A percentile compares a stretch with the other conserved stretches of the same genome.
Conservation (phyloP, 2,329 filamentous ascomycete species). For the Alternaria novae-zelandiae region DNA sequence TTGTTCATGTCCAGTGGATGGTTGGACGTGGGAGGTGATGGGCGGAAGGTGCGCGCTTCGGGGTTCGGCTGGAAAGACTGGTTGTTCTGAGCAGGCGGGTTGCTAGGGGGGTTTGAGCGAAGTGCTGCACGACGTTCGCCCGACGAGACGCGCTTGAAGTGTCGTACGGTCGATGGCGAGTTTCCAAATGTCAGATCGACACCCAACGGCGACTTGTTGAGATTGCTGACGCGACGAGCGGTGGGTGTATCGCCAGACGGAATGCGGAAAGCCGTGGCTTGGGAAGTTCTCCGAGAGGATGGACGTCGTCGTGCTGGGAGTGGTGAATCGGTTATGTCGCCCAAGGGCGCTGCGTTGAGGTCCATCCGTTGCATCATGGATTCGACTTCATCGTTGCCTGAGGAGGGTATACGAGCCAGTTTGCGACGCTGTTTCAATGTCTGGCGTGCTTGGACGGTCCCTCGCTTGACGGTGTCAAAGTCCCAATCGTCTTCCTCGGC, state of each 20-base stretch:
- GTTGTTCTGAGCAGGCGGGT: conserved; percentile 17
- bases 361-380: conserved; percentile 52
- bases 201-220: conserved; percentile 76
- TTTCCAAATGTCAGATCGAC: conserved; percentile 95
- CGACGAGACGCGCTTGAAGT: conserved; percentile 88
- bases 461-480: conserved; percentile 86
- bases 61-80: conserved; percentile 45
- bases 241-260: conserved; percentile 50
- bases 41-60: conserved; percentile 46
- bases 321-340: conserved; percentile 47
- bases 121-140: conserved; percentile 48
- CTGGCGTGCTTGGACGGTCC: conserved; percentile 62
- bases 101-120: conserved; percentile 36
- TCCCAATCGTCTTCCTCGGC: conserved; percentile 87
- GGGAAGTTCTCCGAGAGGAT: conserved; percentile 47
- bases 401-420: conserved; percentile 54
- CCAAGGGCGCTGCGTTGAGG: conserved; percentile 53
- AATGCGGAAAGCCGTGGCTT: conserved; percentile 46
- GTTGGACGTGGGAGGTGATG: conserved; percentile 42
- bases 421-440: conserved; percentile 57
- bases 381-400: conserved; percentile 40
- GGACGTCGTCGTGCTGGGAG: conserved; percentile 34
- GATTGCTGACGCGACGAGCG: conserved; percentile 51
- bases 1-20: conserved; percentile 51
- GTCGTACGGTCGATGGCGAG: conserved; percentile 85